Percentiles rank a stretch among this genome's conserved stretches.
phyloP scores from a whole-genome alignment of 768 basidiomycete species.

The Sarcodon aspratus region DNA sequence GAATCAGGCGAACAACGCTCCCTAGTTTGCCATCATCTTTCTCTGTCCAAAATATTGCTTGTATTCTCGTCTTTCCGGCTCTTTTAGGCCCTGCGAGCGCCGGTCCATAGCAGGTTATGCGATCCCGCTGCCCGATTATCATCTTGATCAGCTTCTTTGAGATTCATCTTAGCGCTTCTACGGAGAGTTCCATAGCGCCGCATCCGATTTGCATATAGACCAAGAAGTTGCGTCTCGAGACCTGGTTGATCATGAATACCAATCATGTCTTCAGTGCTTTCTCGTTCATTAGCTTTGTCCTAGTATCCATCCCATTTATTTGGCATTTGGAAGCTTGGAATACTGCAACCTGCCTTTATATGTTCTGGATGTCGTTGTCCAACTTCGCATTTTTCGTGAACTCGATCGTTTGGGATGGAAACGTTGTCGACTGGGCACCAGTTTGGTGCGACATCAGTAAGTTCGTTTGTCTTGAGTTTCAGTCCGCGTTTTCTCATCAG shows the following conservation, averaged over 20 bases:
- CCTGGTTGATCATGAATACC: neutral
- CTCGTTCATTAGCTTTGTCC: slow-evolving; percentile 34
- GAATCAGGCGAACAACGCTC: too few relatives aligned
- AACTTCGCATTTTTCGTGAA: slow-evolving; percentile 56
- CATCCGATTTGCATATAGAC: too few relatives aligned
- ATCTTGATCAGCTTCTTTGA: too few relatives aligned
- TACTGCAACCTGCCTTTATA: slow-evolving; percentile 62
- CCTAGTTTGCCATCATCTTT: too few relatives aligned
- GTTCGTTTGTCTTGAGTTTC: slow-evolving; percentile 5
- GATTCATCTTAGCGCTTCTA: too few relatives aligned
- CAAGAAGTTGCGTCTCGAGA: too few relatives aligned
- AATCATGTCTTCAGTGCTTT: slow-evolving; percentile 18
- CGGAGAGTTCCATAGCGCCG: too few relatives aligned
- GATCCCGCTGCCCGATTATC: too few relatives aligned
- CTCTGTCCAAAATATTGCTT: too few relatives aligned
- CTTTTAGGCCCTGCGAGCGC: too few relatives aligned
- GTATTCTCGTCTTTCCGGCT: too few relatives aligned
- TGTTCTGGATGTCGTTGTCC: slow-evolving; percentile 49
- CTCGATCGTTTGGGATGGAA: slow-evolving; percentile 58
- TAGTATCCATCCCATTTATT: slow-evolving; percentile 38
- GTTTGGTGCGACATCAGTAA: slow-evolving; percentile 49
- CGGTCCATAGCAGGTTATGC: too few relatives aligned
- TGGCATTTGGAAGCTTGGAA: slow-evolving; percentile 62
- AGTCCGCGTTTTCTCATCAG: neutral
- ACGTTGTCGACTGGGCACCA: slow-evolving; percentile 31